Base-by-base conservation (phyloP, 2,329 filamentous ascomycete genomes). In the Colletotrichum lindemuthianum region DNA sequence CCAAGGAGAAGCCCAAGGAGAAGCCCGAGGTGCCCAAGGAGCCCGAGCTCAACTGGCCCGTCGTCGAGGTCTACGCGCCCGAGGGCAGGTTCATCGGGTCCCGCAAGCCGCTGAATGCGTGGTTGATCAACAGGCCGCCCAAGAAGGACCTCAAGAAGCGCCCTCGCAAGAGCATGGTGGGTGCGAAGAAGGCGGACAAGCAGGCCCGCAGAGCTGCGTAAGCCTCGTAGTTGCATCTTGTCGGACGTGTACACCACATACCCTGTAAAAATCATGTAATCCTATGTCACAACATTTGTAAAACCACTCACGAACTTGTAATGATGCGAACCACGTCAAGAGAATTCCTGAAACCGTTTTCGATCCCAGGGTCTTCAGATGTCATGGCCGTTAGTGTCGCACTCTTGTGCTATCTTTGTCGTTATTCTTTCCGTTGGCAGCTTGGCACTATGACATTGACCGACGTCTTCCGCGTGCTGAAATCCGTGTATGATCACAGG, bases 61-160 rank as follows among this genome's bases (percentile, higher is more conserved):
- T 88, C 9, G 85, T 99, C 7, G 94, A 98, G 69, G 88, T 98
- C 0, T 97, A 91, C 72, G 91, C 86, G 34, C 96, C 96, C 0
- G 85, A 93, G 63, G 96, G 96, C n/a, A 89, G 88, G 70, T 96
- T 91, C 70, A 82, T 98, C 36, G 90, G 84, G 1, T 78, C 81
- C 9, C 82, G 92, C 40, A 75, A 74, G 68, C 90, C 92, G 1
- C 88, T 96, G 82, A 88, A 90, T 70, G 92, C 88, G 7, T 93
- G 89, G 86, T 63, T 89, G 64, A 75, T 90, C 56, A 85, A 85
- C 68, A 87, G 87, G 73, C 86, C 86, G 34, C 76, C 80, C 32
- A 77, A 77, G 24, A 77, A 82, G 60, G 81, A 84, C 60, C 81
- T 78, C 71, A 84, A 79, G 69, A 78, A 74, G 13, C 80, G 92